A percentile compares a stretch with the other conserved stretches of the same genome.
Conservation (phyloP, 768 basidiomycete species). For the Tylopilus intermedius region DNA sequence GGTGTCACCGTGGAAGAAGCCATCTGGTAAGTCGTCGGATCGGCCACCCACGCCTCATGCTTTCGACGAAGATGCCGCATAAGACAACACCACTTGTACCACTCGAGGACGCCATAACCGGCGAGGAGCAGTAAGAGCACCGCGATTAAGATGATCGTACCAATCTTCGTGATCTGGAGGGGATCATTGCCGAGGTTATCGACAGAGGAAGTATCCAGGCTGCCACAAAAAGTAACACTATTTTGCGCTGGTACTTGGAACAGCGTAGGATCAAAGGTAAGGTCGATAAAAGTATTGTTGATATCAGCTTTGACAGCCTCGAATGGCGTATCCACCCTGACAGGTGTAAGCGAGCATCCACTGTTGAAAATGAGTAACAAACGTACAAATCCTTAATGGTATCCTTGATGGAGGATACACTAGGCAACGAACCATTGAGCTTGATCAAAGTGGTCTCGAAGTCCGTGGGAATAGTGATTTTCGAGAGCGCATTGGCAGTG, state of each 20-base stretch:
- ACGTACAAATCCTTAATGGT: constrained; percentile 65
- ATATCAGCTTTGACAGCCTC: constrained; percentile 84
- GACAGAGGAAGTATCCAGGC: constrained; percentile 77
- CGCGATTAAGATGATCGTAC: constrained; percentile 65
- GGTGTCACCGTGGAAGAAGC: constrained; percentile 34
- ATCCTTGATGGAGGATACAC: constrained; percentile 68
- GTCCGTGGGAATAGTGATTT: constrained; percentile 73
- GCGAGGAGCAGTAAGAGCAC: constrained; percentile 70
- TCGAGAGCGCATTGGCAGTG: constrained; percentile 67
- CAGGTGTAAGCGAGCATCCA: not conserved
- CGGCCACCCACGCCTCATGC: constrained; percentile 71
- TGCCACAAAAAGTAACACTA: constrained; percentile 66
- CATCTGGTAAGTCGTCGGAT: constrained; percentile 55
- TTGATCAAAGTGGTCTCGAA: constrained; percentile 69
- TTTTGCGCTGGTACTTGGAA: constrained; percentile 75
- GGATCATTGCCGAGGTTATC: constrained; percentile 81
- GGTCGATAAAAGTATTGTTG: constrained; percentile 74
- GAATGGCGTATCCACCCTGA: constrained; percentile 80
- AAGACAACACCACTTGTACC: constrained; percentile 82
- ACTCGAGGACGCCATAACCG: constrained; percentile 72
- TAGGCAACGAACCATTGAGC: constrained; percentile 79
- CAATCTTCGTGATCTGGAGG: constrained; percentile 75
- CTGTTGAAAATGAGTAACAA: not conserved
- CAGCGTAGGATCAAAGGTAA: constrained; percentile 64
- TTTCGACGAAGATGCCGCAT: constrained; percentile 61